Evolutionary conservation across 257 asterid genomes (phyloP).

Genomic region (Anisodus acutangulus): DNA sequence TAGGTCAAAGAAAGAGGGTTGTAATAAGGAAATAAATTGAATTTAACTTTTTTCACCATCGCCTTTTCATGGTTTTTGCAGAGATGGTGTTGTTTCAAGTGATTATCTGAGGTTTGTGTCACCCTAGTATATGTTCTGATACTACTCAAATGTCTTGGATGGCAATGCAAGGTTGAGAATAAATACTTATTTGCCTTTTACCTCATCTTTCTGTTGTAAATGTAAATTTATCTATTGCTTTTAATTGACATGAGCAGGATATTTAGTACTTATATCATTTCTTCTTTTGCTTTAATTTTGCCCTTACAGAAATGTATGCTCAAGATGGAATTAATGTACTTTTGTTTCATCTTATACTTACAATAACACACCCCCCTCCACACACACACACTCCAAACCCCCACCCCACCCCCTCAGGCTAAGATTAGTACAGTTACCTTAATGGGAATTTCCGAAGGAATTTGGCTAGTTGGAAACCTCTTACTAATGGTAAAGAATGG

Average conservation of each 20-base stretch:
- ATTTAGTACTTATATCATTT: too few relatives aligned
- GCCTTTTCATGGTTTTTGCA: neutral
- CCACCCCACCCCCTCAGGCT: too few relatives aligned
- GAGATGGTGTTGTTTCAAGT: constrained; percentile 22
- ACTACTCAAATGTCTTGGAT: neutral
- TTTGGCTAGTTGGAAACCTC: too few relatives aligned
- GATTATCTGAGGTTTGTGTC: neutral
- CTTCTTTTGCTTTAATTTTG: too few relatives aligned
- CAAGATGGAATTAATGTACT: neutral
- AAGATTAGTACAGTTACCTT: too few relatives aligned
- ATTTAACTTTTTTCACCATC: neutral
- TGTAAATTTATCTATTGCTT: neutral
- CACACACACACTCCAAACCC: too few relatives aligned
- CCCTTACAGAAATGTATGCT: neutral
- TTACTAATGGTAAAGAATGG: too few relatives aligned
- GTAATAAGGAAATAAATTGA: constrained; percentile 19
- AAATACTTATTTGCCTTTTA: neutral
- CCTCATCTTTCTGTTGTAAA: neutral
- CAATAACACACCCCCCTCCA: too few relatives aligned
- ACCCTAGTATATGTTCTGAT: neutral
- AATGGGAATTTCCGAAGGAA: too few relatives aligned
- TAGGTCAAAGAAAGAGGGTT: constrained; percentile 39
- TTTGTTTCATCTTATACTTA: too few relatives aligned
- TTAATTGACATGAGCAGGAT: neutral
- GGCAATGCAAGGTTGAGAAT: neutral